Percentiles rank a stretch among this genome's conserved stretches.
phyloP scores from a whole-genome alignment of 2,329 filamentous ascomycete species.

The Didymella sp. region DNA sequence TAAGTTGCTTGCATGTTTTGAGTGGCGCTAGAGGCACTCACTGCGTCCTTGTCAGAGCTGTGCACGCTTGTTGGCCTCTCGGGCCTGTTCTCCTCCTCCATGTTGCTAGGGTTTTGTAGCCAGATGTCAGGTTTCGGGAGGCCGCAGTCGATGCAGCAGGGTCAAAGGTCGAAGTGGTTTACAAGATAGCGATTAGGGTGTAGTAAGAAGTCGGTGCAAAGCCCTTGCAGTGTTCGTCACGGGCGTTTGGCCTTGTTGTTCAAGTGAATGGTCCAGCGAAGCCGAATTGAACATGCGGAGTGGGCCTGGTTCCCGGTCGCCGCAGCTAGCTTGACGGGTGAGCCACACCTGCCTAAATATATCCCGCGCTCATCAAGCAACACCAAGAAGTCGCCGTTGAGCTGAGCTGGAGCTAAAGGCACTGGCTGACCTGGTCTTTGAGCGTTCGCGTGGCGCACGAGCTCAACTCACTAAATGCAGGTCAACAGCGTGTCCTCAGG shows the following conservation, averaged over 20 bases:
- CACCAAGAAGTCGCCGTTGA: slow-evolving; percentile 2
- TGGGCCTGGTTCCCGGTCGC: not conserved
- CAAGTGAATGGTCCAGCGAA: slow-evolving; percentile 18
- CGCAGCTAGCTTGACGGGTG: slow-evolving; percentile 2
- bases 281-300: slow-evolving; percentile 7
- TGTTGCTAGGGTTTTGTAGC: slow-evolving; percentile 7
- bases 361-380: slow-evolving; percentile 6
- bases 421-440: not conserved
- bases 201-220: slow-evolving; percentile 8
- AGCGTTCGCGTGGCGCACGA: slow-evolving; percentile 1
- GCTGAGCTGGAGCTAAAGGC: slow-evolving; percentile 1
- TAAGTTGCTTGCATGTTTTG: not conserved
- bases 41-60: slow-evolving; percentile 43
- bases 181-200: slow-evolving; percentile 11
- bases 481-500: slow-evolving; percentile 13
- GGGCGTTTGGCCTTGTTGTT: slow-evolving; percentile 13
- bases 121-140: slow-evolving; percentile 7
- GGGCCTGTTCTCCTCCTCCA: slow-evolving; percentile 24
- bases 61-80: slow-evolving; percentile 40
- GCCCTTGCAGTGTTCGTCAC: slow-evolving; percentile 13
- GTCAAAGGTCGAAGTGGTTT: not conserved
- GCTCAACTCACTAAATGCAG: slow-evolving; percentile 6
- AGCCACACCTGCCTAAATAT: slow-evolving; percentile 20
- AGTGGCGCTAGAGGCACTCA: slow-evolving; percentile 20
- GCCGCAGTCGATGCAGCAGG: slow-evolving; percentile 10